Evolutionary conservation across 2,329 filamentous ascomycete genomes (phyloP), one percentile per base, ranked within the genome.

Genomic region (Botryotinia narcissicola): DNA sequence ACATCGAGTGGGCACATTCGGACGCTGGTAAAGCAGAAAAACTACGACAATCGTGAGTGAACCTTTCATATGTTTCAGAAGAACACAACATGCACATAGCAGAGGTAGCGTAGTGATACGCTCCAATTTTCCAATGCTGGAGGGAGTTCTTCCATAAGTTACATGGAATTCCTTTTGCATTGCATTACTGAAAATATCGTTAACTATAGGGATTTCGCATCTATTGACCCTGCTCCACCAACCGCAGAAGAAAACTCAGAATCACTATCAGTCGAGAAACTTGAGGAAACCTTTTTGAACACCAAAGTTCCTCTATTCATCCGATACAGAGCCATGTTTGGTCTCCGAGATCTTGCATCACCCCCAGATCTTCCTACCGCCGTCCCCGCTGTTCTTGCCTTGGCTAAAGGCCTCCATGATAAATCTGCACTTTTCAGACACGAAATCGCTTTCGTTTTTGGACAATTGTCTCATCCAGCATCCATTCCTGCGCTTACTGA

Each of bases 361-460:
- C 96, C 96, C 25, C 95, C 95, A 16, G 92, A 97, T 80, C 90
- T 97, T 61, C 93, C 94, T 2, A 97, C 95, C 2, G 95, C 95
- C 10, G 89, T 94, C 25, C 92, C 93, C n/a, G 95, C 96, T 29
- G 89, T 99, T 71, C 88, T 92, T 62, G 93, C 95, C 18, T 88
- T 99, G 64, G 94, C 96, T 63, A 91, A 91, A 80, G 96, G 96
- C 25, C 91, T 99, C 78, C 86, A 87, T 46, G 96, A 99, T 82
- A 87, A 90, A 29, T 98, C 95, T 67, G 95, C 95, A 8, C 89
- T 99, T 12, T 98, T 99, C 87, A 91, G 96, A 77, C 96, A 99
- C 84, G 96, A 99, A 82, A 94, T 99, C 77, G 96, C 96, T 22
- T 99, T 99, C 82, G 96, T 99, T 22, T 99, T 99, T 78, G 96